A percentile compares a stretch with the other conserved stretches of the same genome.
These are phyloP conservation scores for Curvularia spicifera DNA, from an alignment of 2,329 filamentous ascomycete genomes.

Conservation along the genomic window DNA sequence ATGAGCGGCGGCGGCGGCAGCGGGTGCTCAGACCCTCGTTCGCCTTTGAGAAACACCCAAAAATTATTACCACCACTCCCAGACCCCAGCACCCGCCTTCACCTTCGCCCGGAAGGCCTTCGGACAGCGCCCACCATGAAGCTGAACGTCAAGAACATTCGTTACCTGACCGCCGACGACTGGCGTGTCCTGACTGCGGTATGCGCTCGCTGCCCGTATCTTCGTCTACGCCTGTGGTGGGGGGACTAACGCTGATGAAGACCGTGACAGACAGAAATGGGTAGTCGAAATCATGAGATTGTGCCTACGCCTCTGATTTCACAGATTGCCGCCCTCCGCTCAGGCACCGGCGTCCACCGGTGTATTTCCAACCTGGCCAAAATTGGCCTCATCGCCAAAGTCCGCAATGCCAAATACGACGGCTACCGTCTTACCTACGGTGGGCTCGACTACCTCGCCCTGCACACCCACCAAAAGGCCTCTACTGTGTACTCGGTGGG, in stretches of 20 bases:
- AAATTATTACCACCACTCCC: conserved; percentile 24
- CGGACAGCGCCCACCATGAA: conserved; percentile 68
- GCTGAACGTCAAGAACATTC: conserved; percentile 90
- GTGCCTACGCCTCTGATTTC: conserved; percentile 90
- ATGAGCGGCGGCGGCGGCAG: conserved; percentile 17
- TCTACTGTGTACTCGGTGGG: conserved; percentile 89
- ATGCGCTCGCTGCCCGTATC: conserved; percentile 40
- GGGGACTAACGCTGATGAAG: conserved; percentile 48
- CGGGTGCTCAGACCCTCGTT: conserved; percentile 26
- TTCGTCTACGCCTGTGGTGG: conserved; percentile 27
- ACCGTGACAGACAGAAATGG: conserved; percentile 77
- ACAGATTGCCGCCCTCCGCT: conserved; percentile 78
- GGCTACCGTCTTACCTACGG: conserved; percentile 97
- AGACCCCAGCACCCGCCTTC: conserved; percentile 16
- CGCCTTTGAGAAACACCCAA: conserved; percentile 30
- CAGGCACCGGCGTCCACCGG: conserved; percentile 76
- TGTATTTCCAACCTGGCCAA: conserved; percentile 93
- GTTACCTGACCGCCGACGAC: conserved; percentile 90
- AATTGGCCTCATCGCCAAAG: conserved; percentile 84
- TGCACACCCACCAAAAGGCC: conserved; percentile 84
- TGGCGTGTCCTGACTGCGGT: conserved; percentile 94
- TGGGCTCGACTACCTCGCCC: conserved; percentile 94
- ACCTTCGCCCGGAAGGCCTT: conserved; percentile 4
- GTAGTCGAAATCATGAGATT: conserved; percentile 95
- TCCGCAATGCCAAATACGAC: conserved; percentile 97